Evolutionary conservation across 1,284 basidiomycete species (phyloP), one percentile per base, ranked within the genome.

Genomic region (Ceratobasidium sp.): DNA sequence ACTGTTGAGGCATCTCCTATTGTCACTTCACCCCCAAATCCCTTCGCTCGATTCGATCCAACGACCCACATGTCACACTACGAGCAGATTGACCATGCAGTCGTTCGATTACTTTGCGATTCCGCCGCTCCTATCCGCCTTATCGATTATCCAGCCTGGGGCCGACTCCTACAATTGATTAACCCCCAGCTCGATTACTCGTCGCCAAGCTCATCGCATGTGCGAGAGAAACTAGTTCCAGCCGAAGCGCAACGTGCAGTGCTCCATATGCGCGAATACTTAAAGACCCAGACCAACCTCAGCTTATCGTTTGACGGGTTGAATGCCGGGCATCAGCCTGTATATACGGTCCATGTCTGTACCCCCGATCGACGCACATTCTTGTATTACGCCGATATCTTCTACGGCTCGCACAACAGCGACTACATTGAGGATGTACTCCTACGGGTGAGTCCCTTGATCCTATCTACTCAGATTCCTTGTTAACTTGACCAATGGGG

Each of bases 311-410:
- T 65, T 26, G 62, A 65, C 33, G 62, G 62, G 17, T 46, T 65
- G 20, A 65, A 17, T 33, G 62, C 62, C 44, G 40, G 62, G 3
- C 38, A 40, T n/a, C 67, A 84, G 50, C 83, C 83, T 0, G 78
- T 84, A 46, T 84, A 84, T 57, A 83, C 82, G 0, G 56, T 81
- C 4, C 84, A 85, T 74, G 78, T 81, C 40, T 85, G 83, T n/a
- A 84, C 82, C 0, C 71, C 82, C 6, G 61, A 78, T 50, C 81
- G 80, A 4, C 33, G 77, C 3, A 78, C 77, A 7, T 84, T 80
- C 70, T 79, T 85, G 48, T 75, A 83, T 48, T 79, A 83, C 48
- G 84, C 83, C 3, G 77, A 85, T 78, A 81, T 81, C 0, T 82
- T 81, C 3, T 61, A 70, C 33, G 59, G 77, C 23, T 62, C 70